These are phyloP conservation scores for Anthracocystis walkeri DNA, from an alignment of 1,284 basidiomycete genomes.

Conservation along the genomic window DNA sequence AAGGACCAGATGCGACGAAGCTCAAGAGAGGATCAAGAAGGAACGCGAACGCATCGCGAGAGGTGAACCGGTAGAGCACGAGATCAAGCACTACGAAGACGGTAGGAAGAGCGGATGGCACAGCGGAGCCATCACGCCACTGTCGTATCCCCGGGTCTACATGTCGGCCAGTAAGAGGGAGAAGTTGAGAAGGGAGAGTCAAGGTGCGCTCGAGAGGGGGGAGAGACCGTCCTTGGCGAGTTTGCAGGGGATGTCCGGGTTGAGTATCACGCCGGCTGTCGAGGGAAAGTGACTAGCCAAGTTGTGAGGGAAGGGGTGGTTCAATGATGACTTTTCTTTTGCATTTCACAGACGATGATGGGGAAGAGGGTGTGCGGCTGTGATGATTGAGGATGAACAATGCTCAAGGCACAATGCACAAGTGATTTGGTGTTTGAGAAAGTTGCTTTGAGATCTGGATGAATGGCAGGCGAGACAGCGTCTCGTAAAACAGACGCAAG, in stretches of 20 bases:
- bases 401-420: too few relatives aligned
- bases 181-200: constrained; percentile 46
- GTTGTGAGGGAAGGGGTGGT: neutral
- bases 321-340: neutral
- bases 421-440: neutral
- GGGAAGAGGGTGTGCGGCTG: too few relatives aligned
- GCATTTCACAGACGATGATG: neutral
- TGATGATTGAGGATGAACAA: too few relatives aligned
- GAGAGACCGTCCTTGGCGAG: constrained; percentile 39
- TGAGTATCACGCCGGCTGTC: constrained; percentile 42
- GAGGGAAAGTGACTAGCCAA: constrained; percentile 44
- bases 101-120: constrained; percentile 38
- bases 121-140: constrained; percentile 45
- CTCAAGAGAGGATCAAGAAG: constrained; percentile 63
- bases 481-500: neutral
- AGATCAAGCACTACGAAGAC: constrained; percentile 55
- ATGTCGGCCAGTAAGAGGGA: constrained; percentile 47
- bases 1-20: constrained; percentile 61
- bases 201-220: constrained; percentile 45
- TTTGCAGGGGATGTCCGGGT: constrained; percentile 39
- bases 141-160: constrained; percentile 54
- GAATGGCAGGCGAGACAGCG: too few relatives aligned
- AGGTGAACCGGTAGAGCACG: constrained; percentile 53
- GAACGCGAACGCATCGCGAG: constrained; percentile 62
- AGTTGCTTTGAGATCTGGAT: neutral